Evolutionary conservation across 768 basidiomycete species (phyloP), one percentile per base, ranked within the genome.

Genomic region (Xanthoconium purpureum): DNA sequence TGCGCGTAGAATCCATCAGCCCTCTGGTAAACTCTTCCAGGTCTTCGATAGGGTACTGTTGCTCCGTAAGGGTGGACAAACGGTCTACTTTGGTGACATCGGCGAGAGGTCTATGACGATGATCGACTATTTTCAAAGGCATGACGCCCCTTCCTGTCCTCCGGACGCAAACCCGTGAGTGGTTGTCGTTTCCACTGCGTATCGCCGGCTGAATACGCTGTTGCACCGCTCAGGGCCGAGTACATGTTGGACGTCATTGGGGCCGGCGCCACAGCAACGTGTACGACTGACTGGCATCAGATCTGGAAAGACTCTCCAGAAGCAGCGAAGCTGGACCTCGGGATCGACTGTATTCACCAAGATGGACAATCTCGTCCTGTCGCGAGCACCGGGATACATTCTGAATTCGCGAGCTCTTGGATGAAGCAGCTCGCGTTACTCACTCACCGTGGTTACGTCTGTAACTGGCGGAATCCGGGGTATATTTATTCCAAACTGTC

Each of bases 71-170:
- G 82, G 83, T n/a, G 83, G 83, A 47, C 72, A 87, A 62, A 85
- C 78, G 4, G 86, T 86, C 9, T 91, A 88, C 71, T 88, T 87
- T 59, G 87, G 88, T 10, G 71, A 73, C 37, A 58, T 70, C 3
- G 67, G 68, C 1, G 58, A 67, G 52, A 54, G 18, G 49, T 71
- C 70, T 0, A 58, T 42, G 37, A 58, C 49, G 2, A 42, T 69
- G 50, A 58, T 66, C 29, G 45, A 54, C 8, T 71, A 69, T 32
- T 69, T 69, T 28, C 42, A 69, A 39, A 55, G 50, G 30, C 60
- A 66, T n/a, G 67, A 64, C 4, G 69, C 67, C 0, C 20, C 54
- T 43, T 36, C 6, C 14, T 69, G 68, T 47, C 29, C 49, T 17
- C 29, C 59, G 1, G 13, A 65, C 15, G 68, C 58, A 29, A 68